These are phyloP conservation scores for Aspergillus phoenicis DNA, from an alignment of 2,329 filamentous ascomycete species.

Conservation along the genomic window DNA sequence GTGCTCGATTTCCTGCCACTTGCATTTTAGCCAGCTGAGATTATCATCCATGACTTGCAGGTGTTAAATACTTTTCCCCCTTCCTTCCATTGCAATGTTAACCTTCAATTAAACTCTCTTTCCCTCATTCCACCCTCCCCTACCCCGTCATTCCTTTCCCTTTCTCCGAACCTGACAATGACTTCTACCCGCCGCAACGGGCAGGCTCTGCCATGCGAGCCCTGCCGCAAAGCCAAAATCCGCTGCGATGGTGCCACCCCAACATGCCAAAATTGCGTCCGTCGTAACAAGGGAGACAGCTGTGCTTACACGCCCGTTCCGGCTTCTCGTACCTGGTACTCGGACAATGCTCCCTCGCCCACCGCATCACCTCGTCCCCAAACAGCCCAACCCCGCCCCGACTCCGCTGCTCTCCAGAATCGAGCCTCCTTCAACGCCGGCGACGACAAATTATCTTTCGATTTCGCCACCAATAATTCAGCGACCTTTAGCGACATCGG, in stretches of 20 bases:
- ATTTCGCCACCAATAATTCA: slow-evolving; percentile 20
- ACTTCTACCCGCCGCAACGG: slow-evolving; percentile 15
- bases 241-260: slow-evolving; percentile 28
- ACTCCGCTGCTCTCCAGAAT: not conserved
- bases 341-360: slow-evolving; percentile 7
- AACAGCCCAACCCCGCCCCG: slow-evolving; percentile 1
- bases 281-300: slow-evolving; percentile 16
- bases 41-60: too few species aligned
- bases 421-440: not conserved
- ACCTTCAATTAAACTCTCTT: too few species aligned
- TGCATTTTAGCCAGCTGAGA: slow-evolving; percentile 3
- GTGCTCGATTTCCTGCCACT: not conserved
- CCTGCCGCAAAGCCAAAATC: slow-evolving; percentile 30
- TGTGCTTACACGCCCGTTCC: slow-evolving; percentile 27
- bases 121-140: not conserved
- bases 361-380: not conserved
- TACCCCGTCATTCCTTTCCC: not conserved
- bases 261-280: slow-evolving; percentile 24
- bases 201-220: slow-evolving; percentile 27
- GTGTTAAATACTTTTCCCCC: too few species aligned
- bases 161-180: not conserved
- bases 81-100: too few species aligned
- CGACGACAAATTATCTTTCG: slow-evolving; percentile 10
- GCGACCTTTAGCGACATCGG: slow-evolving; percentile 21
- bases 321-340: slow-evolving; percentile 13